A percentile compares a stretch with the other conserved stretches of the same genome.
These are phyloP conservation scores for Kuraishia ogatae DNA, from an alignment of 805 yeast genomes.

Conservation along the genomic window DNA sequence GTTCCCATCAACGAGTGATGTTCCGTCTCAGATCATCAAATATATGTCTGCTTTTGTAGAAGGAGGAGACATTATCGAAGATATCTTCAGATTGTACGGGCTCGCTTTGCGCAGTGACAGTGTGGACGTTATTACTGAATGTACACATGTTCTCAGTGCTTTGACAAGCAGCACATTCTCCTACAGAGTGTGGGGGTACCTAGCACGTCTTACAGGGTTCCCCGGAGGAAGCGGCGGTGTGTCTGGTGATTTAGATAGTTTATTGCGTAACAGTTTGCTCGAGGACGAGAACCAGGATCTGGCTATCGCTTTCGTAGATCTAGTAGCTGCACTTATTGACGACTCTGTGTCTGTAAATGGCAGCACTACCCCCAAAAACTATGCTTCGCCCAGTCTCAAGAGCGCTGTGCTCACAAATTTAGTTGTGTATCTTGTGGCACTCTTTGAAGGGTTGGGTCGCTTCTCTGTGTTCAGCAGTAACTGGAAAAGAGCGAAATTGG, in stretches of 20 bases:
- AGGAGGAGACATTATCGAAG: conserved; percentile 31
- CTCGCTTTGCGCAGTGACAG: conserved; percentile 53
- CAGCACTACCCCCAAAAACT: not conserved
- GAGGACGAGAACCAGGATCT: not conserved
- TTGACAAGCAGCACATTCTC: conserved; percentile 40
- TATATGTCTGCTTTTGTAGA: conserved; percentile 27
- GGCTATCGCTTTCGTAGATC: not conserved
- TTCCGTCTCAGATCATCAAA: conserved; percentile 11
- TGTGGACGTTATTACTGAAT: conserved; percentile 31
- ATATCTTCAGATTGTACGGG: conserved; percentile 60
- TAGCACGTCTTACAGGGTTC: conserved; percentile 24
- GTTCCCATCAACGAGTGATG: conserved; percentile 7
- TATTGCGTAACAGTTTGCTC: not conserved
- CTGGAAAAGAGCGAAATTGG: not conserved
- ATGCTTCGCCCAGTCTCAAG: not conserved
- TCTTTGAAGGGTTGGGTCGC: not conserved
- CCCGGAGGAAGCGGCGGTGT: not conserved
- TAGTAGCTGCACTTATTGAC: not conserved
- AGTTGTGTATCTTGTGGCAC: not conserved
- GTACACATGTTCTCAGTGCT: conserved; percentile 41
- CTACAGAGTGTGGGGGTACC: conserved; percentile 70
- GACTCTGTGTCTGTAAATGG: not conserved
- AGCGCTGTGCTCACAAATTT: not conserved
- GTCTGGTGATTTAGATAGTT: not conserved
- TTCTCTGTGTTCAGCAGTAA: not conserved